phyloP scores from a whole-genome alignment of 805 yeast genomes.

The Wickerhamiella domercqiae region DNA sequence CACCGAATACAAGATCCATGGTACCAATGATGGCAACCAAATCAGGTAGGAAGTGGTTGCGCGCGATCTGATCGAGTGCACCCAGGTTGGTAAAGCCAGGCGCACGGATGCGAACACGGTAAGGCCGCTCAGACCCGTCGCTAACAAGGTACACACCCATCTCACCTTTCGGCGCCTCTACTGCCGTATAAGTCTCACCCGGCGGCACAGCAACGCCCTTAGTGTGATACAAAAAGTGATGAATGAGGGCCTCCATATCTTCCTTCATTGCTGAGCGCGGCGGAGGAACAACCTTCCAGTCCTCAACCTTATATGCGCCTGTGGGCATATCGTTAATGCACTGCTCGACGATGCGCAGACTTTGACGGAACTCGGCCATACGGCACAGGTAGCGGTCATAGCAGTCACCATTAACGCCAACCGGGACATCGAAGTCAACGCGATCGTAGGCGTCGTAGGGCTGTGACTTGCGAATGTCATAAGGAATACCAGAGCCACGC shows the following conservation, averaged over 20 bases:
- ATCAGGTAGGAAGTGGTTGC: slow-evolving; percentile 80
- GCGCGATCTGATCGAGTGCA: slow-evolving; percentile 72
- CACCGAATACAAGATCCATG: slow-evolving; percentile 90
- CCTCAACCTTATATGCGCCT: slow-evolving; percentile 84
- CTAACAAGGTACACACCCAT: slow-evolving; percentile 83
- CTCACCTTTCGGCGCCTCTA: slow-evolving; percentile 92
- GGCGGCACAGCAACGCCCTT: slow-evolving; percentile 82
- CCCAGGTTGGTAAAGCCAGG: slow-evolving; percentile 86
- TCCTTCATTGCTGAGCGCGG: slow-evolving; percentile 71
- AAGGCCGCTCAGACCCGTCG: slow-evolving; percentile 82
- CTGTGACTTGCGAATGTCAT: slow-evolving; percentile 69
- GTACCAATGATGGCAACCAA: slow-evolving; percentile 91
- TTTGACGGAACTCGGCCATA: slow-evolving; percentile 87
- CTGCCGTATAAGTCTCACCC: slow-evolving; percentile 82
- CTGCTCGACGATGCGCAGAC: slow-evolving; percentile 75
- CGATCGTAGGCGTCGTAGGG: slow-evolving; percentile 82
- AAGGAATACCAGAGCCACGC: slow-evolving; percentile 82
- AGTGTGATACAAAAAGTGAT: slow-evolving; percentile 74
- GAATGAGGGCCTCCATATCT: slow-evolving; percentile 85
- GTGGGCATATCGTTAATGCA: slow-evolving; percentile 85
- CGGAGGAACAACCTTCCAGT: slow-evolving; percentile 72
- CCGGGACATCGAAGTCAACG: slow-evolving; percentile 78
- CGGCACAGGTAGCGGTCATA: slow-evolving; percentile 78
- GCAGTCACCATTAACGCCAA: slow-evolving; percentile 79
- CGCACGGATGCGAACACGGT: slow-evolving; percentile 86